phyloP scores from a whole-genome alignment of 768 basidiomycete genomes.

The Boletus rufocinnamomeus region DNA sequence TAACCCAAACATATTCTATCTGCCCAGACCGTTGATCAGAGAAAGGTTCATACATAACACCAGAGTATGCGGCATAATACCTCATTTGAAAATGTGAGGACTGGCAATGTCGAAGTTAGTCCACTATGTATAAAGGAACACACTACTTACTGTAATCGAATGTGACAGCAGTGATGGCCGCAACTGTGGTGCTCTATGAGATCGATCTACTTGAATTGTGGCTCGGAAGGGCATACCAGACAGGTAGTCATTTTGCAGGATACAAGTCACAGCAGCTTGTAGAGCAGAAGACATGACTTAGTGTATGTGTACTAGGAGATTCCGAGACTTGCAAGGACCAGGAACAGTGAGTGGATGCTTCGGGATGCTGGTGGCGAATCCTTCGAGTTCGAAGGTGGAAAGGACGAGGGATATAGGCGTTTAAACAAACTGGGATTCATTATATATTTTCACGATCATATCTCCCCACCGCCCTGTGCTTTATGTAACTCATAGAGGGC shows the following conservation, averaged over 20 bases:
- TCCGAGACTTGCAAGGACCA: no score
- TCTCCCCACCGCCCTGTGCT: no score
- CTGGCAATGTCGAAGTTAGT: not conserved
- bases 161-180: not conserved
- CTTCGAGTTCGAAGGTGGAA: no score
- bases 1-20: not conserved
- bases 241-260: not conserved
- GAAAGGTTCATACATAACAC: not conserved
- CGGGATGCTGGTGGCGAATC: no score
- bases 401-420: no score
- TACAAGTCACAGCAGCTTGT: not conserved
- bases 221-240: not conserved
- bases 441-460: no score
- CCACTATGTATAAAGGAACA: not conserved
- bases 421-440: no score
- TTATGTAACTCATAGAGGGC: no score
- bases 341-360: no score
- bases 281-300: not conserved
- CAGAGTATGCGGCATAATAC: not conserved
- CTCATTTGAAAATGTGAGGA: not conserved
- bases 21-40: not conserved
- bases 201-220: not conserved
- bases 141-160: not conserved
- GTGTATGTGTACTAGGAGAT: no score
- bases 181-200: not conserved